Evolutionary conservation across 495 filamentous ascomycete species (phyloP).

Genomic region (Hyaloscypha variabilis): DNA sequence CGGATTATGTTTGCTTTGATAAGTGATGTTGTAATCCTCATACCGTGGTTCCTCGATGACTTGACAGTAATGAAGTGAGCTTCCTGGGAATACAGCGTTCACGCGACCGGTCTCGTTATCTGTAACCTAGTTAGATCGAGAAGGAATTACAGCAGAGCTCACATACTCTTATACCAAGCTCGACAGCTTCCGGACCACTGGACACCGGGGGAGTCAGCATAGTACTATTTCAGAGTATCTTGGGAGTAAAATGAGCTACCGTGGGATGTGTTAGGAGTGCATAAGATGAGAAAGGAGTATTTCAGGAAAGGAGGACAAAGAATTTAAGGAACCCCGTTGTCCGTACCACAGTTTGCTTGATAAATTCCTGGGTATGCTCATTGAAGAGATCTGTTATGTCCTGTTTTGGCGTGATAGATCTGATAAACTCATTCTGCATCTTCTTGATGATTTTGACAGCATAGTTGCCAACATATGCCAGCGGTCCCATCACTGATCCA

Average conservation of each 20-base stretch:
- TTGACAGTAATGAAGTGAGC: conserved; percentile 21
- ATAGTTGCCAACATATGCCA: conserved; percentile 16
- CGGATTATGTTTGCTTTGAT: conserved; percentile 22
- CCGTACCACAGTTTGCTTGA: conserved; percentile 64
- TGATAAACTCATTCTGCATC: conserved; percentile 62
- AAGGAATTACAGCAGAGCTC: background rate
- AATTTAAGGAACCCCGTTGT: too few relatives aligned
- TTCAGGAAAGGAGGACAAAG: too few relatives aligned
- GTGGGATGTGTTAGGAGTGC: too few relatives aligned
- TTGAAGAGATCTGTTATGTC: conserved; percentile 65
- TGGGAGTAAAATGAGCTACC: too few relatives aligned
- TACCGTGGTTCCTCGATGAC: conserved; percentile 22
- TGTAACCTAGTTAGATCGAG: background rate
- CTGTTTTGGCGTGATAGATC: conserved; percentile 51
- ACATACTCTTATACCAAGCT: conserved; percentile 38
- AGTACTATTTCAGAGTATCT: too few relatives aligned
- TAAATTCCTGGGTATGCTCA: conserved; percentile 64
- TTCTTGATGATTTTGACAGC: conserved; percentile 58
- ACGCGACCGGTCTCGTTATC: conserved; percentile 28
- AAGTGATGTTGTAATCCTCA: conserved; percentile 29
- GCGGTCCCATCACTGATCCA: conserved; percentile 24
- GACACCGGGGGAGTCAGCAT: too few relatives aligned
- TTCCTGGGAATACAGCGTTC: conserved; percentile 23
- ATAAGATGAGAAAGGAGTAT: too few relatives aligned
- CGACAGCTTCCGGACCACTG: conserved; percentile 38